These are phyloP conservation scores for Alternaria novae-zelandiae DNA, from an alignment of 2,329 filamentous ascomycete genomes.

Conservation along the genomic window DNA sequence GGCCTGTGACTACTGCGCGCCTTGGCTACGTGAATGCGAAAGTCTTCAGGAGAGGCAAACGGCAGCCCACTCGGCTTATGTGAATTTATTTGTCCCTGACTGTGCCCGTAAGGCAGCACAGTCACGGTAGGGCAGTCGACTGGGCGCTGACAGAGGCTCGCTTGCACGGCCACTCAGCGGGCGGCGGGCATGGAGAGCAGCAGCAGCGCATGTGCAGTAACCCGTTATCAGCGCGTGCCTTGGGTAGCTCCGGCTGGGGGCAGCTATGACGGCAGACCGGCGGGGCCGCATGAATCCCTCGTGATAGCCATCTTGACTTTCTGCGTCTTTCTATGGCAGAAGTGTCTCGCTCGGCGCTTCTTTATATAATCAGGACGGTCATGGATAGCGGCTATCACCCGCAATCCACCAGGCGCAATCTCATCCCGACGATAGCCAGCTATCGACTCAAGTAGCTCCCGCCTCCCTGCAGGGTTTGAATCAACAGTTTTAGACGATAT, in stretches of 20 bases:
- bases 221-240: slow-evolving; percentile 8
- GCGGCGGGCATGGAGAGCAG: not conserved
- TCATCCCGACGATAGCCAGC: slow-evolving; percentile 37
- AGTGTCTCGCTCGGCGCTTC: slow-evolving; percentile 20
- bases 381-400: slow-evolving; percentile 13
- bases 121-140: not conserved
- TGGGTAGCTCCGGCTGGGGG: slow-evolving; percentile 7
- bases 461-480: slow-evolving; percentile 34
- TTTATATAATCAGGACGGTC: slow-evolving; percentile 18
- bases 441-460: slow-evolving; percentile 40
- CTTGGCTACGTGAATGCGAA: not conserved
- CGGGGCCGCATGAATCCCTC: slow-evolving; percentile 14
- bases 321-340: slow-evolving; percentile 10
- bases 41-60: not conserved
- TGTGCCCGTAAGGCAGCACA: not conserved
- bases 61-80: slow-evolving; percentile 4
- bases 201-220: not conserved
- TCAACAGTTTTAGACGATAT: slow-evolving; percentile 27
- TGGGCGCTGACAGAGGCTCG: slow-evolving; percentile 14
- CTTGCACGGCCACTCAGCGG: slow-evolving; percentile 25
- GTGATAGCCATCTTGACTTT: slow-evolving; percentile 11
- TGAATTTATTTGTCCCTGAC: slow-evolving; percentile 16
- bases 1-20: slow-evolving; percentile 1
- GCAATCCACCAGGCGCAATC: slow-evolving; percentile 26
- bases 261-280: slow-evolving; percentile 16